These are phyloP conservation scores for Candida qinlingensis DNA, from an alignment of 805 yeast species.

Conservation along the genomic window DNA sequence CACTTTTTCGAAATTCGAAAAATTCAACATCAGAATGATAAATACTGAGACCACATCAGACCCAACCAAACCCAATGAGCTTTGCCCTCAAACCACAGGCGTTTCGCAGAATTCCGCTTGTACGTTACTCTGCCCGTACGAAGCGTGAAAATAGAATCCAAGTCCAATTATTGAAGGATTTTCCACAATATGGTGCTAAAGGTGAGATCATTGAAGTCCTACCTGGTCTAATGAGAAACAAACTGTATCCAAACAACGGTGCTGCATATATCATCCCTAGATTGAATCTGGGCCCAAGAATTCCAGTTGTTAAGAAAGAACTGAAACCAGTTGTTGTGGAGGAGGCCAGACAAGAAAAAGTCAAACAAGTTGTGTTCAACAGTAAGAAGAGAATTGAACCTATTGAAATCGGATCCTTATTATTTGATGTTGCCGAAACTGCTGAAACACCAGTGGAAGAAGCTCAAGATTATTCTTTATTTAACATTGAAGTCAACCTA, in stretches of 20 bases:
- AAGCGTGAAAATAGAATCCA: constrained; percentile 51
- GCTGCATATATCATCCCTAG: constrained; percentile 58
- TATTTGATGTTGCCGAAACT: constrained; percentile 16
- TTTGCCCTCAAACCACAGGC: constrained; percentile 7
- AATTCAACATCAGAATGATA: too few relatives aligned
- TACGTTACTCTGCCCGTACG: constrained; percentile 41
- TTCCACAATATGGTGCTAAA: constrained; percentile 53
- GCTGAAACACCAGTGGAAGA: constrained; percentile 7
- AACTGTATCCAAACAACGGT: constrained; percentile 61
- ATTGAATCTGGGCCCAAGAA: constrained; percentile 20
- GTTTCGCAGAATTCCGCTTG: constrained; percentile 24
- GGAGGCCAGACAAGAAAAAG: constrained; percentile 3
- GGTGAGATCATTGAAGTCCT: constrained; percentile 75
- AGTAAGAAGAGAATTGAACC: constrained; percentile 10
- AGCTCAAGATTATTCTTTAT: constrained; percentile 17
- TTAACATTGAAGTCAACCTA: constrained; percentile 18
- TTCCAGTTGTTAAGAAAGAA: constrained; percentile 23
- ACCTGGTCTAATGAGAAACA: constrained; percentile 81
- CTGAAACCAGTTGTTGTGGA: constrained; percentile 5
- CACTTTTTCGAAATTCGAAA: too few relatives aligned
- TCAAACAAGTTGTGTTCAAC: neutral
- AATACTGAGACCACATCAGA: too few relatives aligned
- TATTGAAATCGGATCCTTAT: constrained; percentile 17
- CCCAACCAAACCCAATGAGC: constrained; percentile 3
- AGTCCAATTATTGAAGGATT: constrained; percentile 72